Base-by-base conservation (phyloP, 768 basidiomycete species). In the Leucosporidium scottii region DNA sequence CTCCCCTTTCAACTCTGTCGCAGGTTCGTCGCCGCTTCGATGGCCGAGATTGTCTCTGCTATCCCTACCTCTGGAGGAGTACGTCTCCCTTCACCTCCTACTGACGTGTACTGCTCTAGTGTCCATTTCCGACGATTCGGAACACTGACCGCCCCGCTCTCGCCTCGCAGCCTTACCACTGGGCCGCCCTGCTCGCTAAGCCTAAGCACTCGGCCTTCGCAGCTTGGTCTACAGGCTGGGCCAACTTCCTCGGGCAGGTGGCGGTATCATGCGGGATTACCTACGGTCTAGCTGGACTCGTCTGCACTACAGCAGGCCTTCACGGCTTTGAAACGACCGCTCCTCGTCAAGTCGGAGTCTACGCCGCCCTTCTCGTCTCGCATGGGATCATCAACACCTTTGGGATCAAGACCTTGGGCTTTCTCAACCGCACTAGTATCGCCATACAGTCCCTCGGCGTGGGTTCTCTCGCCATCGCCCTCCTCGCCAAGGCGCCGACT, bases 331-430 rank as follows among this genome's bases (percentile, higher is more conserved):
- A 80, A 4, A 84, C 86, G 0, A 83, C 82, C 2, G 77, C 85
- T 1, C 83, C 82, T 1, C 85, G 82, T 1, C 86, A 82, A 0
- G 85, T 89, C 55, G 88, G 87, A 70, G 81, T 81, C 54, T 88
- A 87, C 71, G 87, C 88, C 0, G 88, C 83, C 0, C 83, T 91
- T 1, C 81, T 91, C 12, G 77, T 86, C 68, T 79, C 81, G 1
- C 88, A 88, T 79, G 87, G 83, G 77, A 76, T 86, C 3, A 86
- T 86, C 70, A 90, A 89, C 78, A 87, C 87, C 0, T 89, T 90
- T 72, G 87, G 87, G 2, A 31, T 75, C 57, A 82, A 81, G 48
- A 74, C 87, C 9, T 80, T 90, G 18, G 83, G 84, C 61, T 80
- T 85, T 68, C 78, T 90, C 49, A 90, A 89, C 77, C 88, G 87